Evolutionary conservation across 2,329 filamentous ascomycete species (phyloP).

Genomic region (Alternaria brassicicola): DNA sequence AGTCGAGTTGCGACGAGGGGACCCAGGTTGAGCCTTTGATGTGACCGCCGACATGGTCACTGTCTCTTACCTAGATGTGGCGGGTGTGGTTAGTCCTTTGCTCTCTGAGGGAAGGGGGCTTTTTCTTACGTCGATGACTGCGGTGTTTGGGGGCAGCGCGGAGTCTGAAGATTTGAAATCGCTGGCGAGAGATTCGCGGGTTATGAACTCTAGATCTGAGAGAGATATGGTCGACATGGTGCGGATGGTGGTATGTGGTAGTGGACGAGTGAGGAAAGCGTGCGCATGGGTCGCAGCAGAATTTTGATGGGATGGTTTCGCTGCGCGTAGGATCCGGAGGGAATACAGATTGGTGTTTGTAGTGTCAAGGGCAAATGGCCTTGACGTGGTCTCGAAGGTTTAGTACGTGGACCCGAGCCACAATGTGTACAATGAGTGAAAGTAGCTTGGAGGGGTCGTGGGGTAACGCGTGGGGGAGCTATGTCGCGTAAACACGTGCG

Average conservation of each 20-base stretch:
- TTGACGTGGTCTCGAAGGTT: not conserved
- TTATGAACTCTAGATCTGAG: conserved; percentile 71
- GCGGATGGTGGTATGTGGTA: not conserved
- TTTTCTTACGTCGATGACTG: conserved; percentile 57
- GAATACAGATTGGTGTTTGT: conserved; percentile 1
- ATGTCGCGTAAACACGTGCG: not conserved
- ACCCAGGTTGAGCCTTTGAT: conserved; percentile 79
- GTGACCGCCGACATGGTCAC: conserved; percentile 89
- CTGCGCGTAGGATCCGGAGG: not conserved
- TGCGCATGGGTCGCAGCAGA: not conserved
- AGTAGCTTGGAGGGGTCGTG: not conserved
- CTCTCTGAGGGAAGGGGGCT: conserved; percentile 49
- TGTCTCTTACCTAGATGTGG: conserved; percentile 91
- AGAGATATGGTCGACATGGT: conserved; percentile 55
- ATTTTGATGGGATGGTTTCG: not conserved
- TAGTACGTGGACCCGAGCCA: not conserved
- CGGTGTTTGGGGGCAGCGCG: conserved; percentile 70
- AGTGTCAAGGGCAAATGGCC: not conserved
- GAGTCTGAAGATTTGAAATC: conserved; percentile 59
- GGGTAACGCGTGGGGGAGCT: not conserved
- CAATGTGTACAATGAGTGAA: not conserved
- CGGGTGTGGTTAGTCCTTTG: conserved; percentile 59
- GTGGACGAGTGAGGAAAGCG: not conserved
- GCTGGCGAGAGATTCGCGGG: conserved; percentile 67
- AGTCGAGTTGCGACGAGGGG: conserved; percentile 74